Percentiles rank a stretch among this genome's conserved stretches.
Evolutionary conservation across 371 early-diverging fungal species (phyloP).

Genomic region (Dentiscutata heterogama): DNA sequence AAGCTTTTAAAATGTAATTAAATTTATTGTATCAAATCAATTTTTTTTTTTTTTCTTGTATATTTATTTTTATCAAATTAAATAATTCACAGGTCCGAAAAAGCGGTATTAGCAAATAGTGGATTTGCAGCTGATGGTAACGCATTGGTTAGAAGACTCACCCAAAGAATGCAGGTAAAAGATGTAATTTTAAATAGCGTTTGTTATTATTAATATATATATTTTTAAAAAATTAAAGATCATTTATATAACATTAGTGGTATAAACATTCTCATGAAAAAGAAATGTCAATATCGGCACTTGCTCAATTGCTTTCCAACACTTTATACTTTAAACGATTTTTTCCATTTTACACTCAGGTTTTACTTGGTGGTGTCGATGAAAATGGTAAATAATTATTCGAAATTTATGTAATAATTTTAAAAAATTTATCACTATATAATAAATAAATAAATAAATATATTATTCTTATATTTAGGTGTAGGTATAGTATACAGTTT

Average conservation of each 20-base stretch:
- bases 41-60: not conserved
- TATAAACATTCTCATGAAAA: conserved; percentile 94
- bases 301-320: conserved; percentile 96
- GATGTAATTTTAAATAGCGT: not conserved
- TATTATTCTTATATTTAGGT: conserved; percentile 57
- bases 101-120: conserved; percentile 87
- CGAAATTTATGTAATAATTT: not conserved
- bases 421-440: not conserved
- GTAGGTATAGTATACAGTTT: conserved; percentile 93
- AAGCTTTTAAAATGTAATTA: conserved; percentile 85
- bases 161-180: conserved; percentile 88
- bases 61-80: not conserved
- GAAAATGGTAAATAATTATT: conserved; percentile 67
- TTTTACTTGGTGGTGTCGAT: conserved; percentile 94
- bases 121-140: conserved; percentile 97
- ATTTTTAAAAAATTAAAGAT: not conserved
- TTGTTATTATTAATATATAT: not conserved
- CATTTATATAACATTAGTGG: conserved; percentile 65
- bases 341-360: conserved; percentile 98
- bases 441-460: not conserved
- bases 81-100: conserved; percentile 71
- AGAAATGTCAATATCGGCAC: conserved; percentile 83
- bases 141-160: conserved; percentile 86
- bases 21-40: not conserved
- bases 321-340: conserved; percentile 96